Base-by-base conservation (phyloP, 2,329 filamentous ascomycete species). In the Boeremia lycopersici region DNA sequence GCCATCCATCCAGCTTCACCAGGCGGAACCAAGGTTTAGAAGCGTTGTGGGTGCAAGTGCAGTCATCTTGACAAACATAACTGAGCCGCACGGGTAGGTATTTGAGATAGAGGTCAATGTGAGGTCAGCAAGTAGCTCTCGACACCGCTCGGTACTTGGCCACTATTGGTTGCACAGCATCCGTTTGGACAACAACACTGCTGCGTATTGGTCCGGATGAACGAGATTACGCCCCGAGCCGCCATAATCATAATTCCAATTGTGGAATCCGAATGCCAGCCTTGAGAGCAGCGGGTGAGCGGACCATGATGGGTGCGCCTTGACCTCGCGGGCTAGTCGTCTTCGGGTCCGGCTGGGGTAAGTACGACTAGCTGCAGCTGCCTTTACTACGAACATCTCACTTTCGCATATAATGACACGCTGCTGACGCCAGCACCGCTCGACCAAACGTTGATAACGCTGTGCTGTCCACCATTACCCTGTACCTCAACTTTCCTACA, bases 91-190 rank as follows among this genome's bases (percentile, higher is more conserved):
- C 46, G 23, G 29, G 19, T 13, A 28, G n/a, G 17, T 10, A 45
- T 46, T 55, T 38, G 40, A 46, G 17, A 36, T 50, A 23, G 15
- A 30, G 40, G 41, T 31, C 28, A 7, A 28, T 13, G 15, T 26
- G 17, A 9, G 51, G 34, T 48, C 26, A 38, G 51, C 45, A 33
- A 49, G 40, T 40, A 46, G 6, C 25, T 25, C 28, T 36, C 35
- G 46, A 41, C 36, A 55, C 39, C 46, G 41, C 35, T 45, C 41
- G 41, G 52, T 30, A 55, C 30, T 46, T 55, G 41, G 15, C 29
- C 23, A 30, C 40, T 17, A 35, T 41, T 31, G 52, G 52, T 55
- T 42, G 25, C 46, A 55, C 52, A 19, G 25, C 26, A 31, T 46
- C 35, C 35, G 28, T 48, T 42, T 34, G 38, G 26, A 48, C 40